Conservation (phyloP, 2,329 filamentous ascomycete species). For the Trichoderma sp. region DNA sequence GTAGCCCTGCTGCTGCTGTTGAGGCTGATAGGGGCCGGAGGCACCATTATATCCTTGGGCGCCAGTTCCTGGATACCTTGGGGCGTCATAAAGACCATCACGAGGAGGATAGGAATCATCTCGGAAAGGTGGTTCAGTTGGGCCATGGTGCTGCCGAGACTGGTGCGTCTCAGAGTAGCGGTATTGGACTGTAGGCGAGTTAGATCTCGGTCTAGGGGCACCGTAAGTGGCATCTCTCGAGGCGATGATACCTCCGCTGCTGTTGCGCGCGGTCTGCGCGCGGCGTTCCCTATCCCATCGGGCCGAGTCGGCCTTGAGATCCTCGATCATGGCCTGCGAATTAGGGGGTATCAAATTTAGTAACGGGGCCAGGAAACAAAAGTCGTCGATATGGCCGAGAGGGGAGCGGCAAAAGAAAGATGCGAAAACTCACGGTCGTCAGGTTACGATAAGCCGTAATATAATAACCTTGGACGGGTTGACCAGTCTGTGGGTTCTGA, state of each 20-base stretch:
- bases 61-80: constrained; percentile 54
- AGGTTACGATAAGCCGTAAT: constrained; percentile 79
- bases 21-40: constrained; percentile 37
- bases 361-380: background rate
- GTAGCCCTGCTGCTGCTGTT: constrained; percentile 29
- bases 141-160: constrained; percentile 51
- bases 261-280: constrained; percentile 54
- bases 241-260: constrained; percentile 59
- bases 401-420: background rate
- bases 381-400: background rate
- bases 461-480: constrained; percentile 70
- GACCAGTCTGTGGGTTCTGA: constrained; percentile 57
- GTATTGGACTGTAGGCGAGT: constrained; percentile 60
- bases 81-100: constrained; percentile 45
- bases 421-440: constrained; percentile 64
- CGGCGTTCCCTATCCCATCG: constrained; percentile 63
- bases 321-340: constrained; percentile 61
- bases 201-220: constrained; percentile 54
- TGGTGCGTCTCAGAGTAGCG: constrained; percentile 55
- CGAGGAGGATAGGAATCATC: constrained; percentile 41
- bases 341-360: background rate
- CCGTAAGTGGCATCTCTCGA: constrained; percentile 52
- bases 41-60: constrained; percentile 52
- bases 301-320: constrained; percentile 62
- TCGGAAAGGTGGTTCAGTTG: constrained; percentile 42